Conservation (phyloP, 192 early-diverging fungal genomes). For the Kappamyces sp. region DNA sequence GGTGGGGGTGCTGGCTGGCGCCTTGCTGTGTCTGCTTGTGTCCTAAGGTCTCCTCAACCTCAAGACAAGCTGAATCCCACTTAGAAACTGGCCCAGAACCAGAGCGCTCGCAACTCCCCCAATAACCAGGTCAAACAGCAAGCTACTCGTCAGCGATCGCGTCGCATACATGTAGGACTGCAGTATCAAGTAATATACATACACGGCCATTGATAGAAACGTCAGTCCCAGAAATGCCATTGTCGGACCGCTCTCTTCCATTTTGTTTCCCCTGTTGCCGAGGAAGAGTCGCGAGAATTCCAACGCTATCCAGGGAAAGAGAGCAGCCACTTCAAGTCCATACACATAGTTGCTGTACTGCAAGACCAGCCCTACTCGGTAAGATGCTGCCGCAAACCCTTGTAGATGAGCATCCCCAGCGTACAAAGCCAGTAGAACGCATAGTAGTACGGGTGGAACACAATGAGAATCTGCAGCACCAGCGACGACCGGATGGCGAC, state of each 20-base stretch:
- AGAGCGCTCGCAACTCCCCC: slow-evolving; percentile 11
- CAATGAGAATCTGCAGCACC: slow-evolving; percentile 35
- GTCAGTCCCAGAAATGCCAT: slow-evolving; percentile 24
- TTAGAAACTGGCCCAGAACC: slow-evolving; percentile 11
- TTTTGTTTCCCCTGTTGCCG: slow-evolving; percentile 34
- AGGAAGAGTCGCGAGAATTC: slow-evolving; percentile 15
- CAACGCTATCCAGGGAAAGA: slow-evolving; percentile 24
- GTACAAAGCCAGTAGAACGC: slow-evolving; percentile 26
- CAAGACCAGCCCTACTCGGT: slow-evolving; percentile 19
- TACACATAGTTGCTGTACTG: slow-evolving; percentile 21
- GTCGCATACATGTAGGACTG: slow-evolving; percentile 35
- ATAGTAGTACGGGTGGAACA: slow-evolving; percentile 25
- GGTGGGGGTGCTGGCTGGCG: not conserved
- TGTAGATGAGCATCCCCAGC: slow-evolving; percentile 27
- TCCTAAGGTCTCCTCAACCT: not conserved
- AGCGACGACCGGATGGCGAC: slow-evolving; percentile 19
- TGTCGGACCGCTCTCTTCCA: slow-evolving; percentile 22
- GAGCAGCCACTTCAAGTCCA: slow-evolving; percentile 24
- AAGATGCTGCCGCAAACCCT: slow-evolving; percentile 24
- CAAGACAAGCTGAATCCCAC: slow-evolving; percentile 6
- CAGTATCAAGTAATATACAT: slow-evolving; percentile 31
- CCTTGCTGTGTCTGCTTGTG: not conserved
- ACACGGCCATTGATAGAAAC: slow-evolving; percentile 11
- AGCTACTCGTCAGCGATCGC: slow-evolving; percentile 1
- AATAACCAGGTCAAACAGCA: slow-evolving; percentile 23